Conservation (phyloP, 2,329 filamentous ascomycete species). For the Helotiales sp. region DNA sequence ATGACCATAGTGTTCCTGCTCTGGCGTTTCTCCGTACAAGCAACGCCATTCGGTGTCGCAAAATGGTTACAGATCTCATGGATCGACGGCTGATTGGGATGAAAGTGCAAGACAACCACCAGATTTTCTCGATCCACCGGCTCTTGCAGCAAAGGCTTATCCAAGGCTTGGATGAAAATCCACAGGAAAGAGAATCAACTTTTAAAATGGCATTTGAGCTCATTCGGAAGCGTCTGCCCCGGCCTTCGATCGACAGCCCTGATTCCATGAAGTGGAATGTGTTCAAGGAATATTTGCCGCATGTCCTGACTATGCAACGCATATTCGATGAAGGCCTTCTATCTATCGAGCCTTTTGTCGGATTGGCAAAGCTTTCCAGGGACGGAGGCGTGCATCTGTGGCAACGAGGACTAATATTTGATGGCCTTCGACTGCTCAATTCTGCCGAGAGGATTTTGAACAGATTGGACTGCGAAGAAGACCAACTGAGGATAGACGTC, state of each 20-base stretch:
- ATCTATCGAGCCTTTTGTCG: slow-evolving; percentile 13
- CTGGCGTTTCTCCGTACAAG: slow-evolving; percentile 11
- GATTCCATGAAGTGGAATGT: slow-evolving; percentile 20
- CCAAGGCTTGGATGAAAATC: slow-evolving; percentile 18
- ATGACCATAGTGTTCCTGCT: slow-evolving; percentile 10
- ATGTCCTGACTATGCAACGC: slow-evolving; percentile 19
- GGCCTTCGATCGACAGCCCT: slow-evolving; percentile 15
- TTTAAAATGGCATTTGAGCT: slow-evolving; percentile 19
- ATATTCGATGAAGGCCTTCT: slow-evolving; percentile 14
- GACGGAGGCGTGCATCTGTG: slow-evolving; percentile 24
- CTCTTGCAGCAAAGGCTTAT: slow-evolving; percentile 16
- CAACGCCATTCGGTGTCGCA: slow-evolving; percentile 5
- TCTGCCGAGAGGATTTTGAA: slow-evolving; percentile 21
- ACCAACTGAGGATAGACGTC: slow-evolving; percentile 18
- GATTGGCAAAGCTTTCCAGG: slow-evolving; percentile 19
- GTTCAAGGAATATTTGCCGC: slow-evolving; percentile 25
- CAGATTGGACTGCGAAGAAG: slow-evolving; percentile 16
- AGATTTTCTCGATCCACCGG: slow-evolving; percentile 19
- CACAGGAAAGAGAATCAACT: slow-evolving; percentile 14
- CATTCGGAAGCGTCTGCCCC: slow-evolving; percentile 16
- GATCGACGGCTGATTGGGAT: slow-evolving; percentile 11
- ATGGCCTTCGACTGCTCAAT: slow-evolving; percentile 17
- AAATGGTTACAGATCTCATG: background rate
- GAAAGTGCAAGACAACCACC: slow-evolving; percentile 13
- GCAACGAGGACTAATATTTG: slow-evolving; percentile 18